These are phyloP conservation scores for Apodospora peruviana DNA, from an alignment of 495 filamentous ascomycete species.

Conservation along the genomic window DNA sequence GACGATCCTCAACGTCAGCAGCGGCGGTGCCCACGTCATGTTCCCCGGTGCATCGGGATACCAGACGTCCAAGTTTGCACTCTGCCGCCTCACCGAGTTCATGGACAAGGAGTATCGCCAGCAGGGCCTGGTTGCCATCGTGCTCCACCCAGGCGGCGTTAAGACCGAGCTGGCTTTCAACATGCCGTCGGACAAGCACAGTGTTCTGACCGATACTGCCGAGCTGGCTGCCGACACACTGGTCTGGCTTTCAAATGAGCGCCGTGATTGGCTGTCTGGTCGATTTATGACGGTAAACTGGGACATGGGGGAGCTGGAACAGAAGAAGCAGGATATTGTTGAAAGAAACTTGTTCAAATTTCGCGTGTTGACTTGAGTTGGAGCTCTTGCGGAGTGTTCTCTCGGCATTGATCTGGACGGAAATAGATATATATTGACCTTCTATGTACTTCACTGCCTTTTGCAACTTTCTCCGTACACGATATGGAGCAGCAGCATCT, in stretches of 20 bases:
- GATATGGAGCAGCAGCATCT: no score
- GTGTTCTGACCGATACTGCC: constrained; percentile 22
- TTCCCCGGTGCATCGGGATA: constrained; percentile 29
- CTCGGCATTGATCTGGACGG: no score
- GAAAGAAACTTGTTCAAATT: constrained; percentile 39
- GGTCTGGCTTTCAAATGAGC: constrained; percentile 30
- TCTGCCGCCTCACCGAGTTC: constrained; percentile 39
- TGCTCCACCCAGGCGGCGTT: constrained; percentile 41
- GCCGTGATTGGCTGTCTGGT: constrained; percentile 33
- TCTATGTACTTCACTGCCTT: no score
- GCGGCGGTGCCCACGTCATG: constrained; percentile 23
- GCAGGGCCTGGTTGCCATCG: constrained; percentile 33
- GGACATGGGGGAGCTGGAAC: constrained; percentile 46
- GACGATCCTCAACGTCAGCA: constrained; percentile 31
- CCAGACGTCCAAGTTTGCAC: constrained; percentile 35
- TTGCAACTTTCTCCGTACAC: no score
- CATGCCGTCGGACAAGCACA: constrained; percentile 13
- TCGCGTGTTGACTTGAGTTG: constrained; percentile 23
- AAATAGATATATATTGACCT: no score
- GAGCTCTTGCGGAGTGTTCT: no score
- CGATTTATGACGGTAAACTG: constrained; percentile 33
- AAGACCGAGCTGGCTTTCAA: constrained; percentile 32
- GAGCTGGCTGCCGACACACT: constrained; percentile 33
- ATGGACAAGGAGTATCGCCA: constrained; percentile 35
- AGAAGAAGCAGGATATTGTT: constrained; percentile 39